Percentiles rank a stretch among this genome's conserved stretches.
Evolutionary conservation across 2,329 filamentous ascomycete genomes (phyloP).

Genomic region (Myriosclerotinia scirpicola): DNA sequence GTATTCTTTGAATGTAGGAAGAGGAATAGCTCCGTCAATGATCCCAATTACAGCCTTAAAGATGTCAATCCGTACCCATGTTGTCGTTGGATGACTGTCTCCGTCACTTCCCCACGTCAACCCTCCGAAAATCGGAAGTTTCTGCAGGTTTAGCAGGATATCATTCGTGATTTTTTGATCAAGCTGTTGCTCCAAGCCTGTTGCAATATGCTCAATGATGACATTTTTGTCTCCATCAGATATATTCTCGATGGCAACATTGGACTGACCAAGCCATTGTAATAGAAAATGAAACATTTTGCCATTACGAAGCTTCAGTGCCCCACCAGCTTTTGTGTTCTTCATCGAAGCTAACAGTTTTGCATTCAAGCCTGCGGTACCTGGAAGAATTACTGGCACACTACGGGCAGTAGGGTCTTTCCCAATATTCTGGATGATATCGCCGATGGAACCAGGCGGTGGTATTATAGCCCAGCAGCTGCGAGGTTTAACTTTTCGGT

Average conservation of each 20-base stretch:
- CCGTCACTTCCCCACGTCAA: not conserved
- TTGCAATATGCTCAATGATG: conserved; percentile 19
- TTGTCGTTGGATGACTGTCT: not conserved
- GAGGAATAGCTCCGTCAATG: conserved; percentile 22
- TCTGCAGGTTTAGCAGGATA: not conserved
- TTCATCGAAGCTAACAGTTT: not conserved
- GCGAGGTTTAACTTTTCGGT: conserved; percentile 31
- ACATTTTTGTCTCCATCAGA: not conserved
- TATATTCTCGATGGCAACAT: not conserved
- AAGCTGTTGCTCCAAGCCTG: not conserved
- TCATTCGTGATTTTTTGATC: not conserved
- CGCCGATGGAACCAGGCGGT: not conserved
- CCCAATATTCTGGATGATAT: conserved; percentile 8
- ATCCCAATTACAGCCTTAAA: conserved; percentile 27
- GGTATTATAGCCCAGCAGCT: not conserved
- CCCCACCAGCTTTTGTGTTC: not conserved
- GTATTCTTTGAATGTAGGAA: conserved; percentile 27
- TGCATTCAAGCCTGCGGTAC: not conserved
- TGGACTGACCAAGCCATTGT: not conserved
- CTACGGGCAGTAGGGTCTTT: not conserved
- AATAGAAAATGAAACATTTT: conserved; percentile 7
- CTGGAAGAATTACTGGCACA: not conserved
- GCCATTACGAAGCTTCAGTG: not conserved
- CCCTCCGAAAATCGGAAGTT: conserved; percentile 14
- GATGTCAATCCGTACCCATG: conserved; percentile 27